Evolutionary conservation across 1,284 basidiomycete species (phyloP), one percentile per base, ranked within the genome.

Genomic region (Bondarzewia mesenterica): DNA sequence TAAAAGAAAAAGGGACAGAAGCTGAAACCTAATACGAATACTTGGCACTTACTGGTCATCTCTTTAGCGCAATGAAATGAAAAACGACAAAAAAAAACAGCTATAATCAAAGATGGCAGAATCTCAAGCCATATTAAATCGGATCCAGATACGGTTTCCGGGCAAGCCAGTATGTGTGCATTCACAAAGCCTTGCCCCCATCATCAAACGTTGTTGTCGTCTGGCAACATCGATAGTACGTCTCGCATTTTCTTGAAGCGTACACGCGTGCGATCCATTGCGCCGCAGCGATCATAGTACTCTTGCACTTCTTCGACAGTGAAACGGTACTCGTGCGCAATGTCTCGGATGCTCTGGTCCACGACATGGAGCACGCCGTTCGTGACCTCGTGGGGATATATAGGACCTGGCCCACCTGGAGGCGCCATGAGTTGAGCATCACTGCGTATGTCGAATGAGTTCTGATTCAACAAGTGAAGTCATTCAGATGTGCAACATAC

Each of bases 291-390:
- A 56, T 85, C 80, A 52, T 86, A 85, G 58, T 78, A 85, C 57
- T 82, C 82, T 57, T 81, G 74, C 10, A 88, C 85, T 60, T 88
- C 85, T 52, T 80, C 78, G 0, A 76, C 59, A 1, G 82, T 84
- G 61, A 88, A 88, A 44, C 79, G 70, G 56, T 69, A 82, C 36
- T 83, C 77, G 23, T 61, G 66, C 7, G 85, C 84, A 54, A 88
- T 85, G 23, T 79, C 75, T 23, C 63, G 63, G 37, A 88, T 72
- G 12, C 67, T 71, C 56, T 76, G 75, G 53, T 85, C 82, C 25
- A 85, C 71, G 38, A 82, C 75, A 60, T 84, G 81, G 41, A 84
- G 27, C 37, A 20, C 25, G 49, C 27, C 37, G 36, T 23, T 40
- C 10, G 38, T 12, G 12, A 12, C 38, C 5, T 18, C 38, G 21